phyloP scores from a whole-genome alignment of 2,329 filamentous ascomycete genomes.

The Tympanopsis confertula region DNA sequence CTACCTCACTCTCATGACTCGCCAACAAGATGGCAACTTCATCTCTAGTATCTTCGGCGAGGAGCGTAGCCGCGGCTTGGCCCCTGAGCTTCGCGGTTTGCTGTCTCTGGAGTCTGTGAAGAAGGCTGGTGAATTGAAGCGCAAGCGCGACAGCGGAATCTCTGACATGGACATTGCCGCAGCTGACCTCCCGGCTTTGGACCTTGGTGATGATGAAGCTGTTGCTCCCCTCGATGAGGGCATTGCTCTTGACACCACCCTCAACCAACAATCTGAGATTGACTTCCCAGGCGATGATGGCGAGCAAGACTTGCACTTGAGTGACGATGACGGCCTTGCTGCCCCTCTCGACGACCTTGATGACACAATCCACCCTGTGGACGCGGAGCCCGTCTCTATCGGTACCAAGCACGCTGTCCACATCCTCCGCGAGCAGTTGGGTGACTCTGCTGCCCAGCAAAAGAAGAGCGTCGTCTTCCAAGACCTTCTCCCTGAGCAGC shows the following conservation, averaged over 20 bases:
- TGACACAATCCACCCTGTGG: slow-evolving; percentile 26
- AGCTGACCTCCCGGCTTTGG: slow-evolving; percentile 62
- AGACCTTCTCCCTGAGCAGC: slow-evolving; percentile 71
- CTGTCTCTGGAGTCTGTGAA: slow-evolving; percentile 76
- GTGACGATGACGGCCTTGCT: neutral
- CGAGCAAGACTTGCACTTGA: neutral
- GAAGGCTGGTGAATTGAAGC: slow-evolving; percentile 70
- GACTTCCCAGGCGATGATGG: neutral
- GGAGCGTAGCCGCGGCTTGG: slow-evolving; percentile 69
- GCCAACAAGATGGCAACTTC: slow-evolving; percentile 85
- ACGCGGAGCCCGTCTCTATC: slow-evolving; percentile 76
- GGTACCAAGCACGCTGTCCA: slow-evolving; percentile 95
- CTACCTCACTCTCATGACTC: slow-evolving; percentile 75
- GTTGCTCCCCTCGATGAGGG: neutral
- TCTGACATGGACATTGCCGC: slow-evolving; percentile 62
- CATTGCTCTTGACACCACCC: neutral
- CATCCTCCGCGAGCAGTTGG: slow-evolving; percentile 79
- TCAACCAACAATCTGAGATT: slow-evolving; percentile 1
- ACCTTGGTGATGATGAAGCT: slow-evolving; percentile 25
- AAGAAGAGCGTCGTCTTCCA: slow-evolving; percentile 78
- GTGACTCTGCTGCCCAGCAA: slow-evolving; percentile 56
- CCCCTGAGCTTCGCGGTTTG: slow-evolving; percentile 83
- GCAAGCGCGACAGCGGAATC: slow-evolving; percentile 57
- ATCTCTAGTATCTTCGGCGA: slow-evolving; percentile 78
- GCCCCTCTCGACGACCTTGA: neutral